Base-by-base conservation (phyloP, 2,329 filamentous ascomycete species). In the Xylaria sp. region DNA sequence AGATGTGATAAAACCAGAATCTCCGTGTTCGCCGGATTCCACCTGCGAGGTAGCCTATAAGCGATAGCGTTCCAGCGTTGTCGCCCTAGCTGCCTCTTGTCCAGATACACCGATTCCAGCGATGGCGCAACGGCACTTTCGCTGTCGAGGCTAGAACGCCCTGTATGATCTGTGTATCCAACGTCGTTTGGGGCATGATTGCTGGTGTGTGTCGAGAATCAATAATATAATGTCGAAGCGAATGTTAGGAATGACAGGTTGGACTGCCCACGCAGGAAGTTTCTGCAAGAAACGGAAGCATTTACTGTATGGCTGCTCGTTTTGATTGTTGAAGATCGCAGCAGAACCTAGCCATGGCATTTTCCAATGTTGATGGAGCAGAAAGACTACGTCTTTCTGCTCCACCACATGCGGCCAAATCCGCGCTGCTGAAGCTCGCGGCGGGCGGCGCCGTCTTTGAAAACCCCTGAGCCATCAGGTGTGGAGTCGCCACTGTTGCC, bases 381-480 rank as follows among this genome's bases (percentile, higher is more conserved):
- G 60, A 65, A 19, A 13, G 44, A 26, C n/a, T 71, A 72, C 17
- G 53, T 52, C 40, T 51, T 64, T 61, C 65, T 71, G 51, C 64
- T 68, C 67, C 70, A 71, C 53, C 71, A 69, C 40, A 76, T 64
- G 45, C 76, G 74, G 38, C 76, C 72, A 53, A 86, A 82, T n/a
- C 84, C 84, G 20, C 84, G 79, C 70, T 87, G 79, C 50, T 79
- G 71, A 13, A 69, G 66, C 68, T 87, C 85, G 11, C 85, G 77
- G 26, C 79, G 75, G 1, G 85, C 84, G 9, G 85, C 85, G 6
- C 83, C 84, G 64, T 88, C 85, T 59, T 83, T 74, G 59, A 82
- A 78, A 20, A 76, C 75, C 56, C 75, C 76, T 2, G 69, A 68
- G 1, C 72, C 71, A 40, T 79, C 72, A 21, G 49, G 65, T 8